Base-by-base conservation (phyloP, 495 filamentous ascomycete species). In the Viridothelium virens region DNA sequence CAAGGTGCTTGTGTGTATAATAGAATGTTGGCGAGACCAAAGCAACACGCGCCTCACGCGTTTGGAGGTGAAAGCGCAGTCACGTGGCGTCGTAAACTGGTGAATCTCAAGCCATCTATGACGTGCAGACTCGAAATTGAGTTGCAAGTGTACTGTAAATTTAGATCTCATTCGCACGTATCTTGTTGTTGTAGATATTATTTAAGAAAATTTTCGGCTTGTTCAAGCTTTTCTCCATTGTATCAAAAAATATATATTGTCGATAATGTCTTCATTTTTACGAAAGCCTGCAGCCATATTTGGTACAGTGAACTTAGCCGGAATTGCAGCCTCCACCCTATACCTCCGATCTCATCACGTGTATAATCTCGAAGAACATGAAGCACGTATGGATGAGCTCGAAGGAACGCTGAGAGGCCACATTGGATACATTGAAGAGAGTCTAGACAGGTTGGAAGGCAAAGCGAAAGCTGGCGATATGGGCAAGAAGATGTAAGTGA, bases 391-490 rank as follows among this genome's bases (percentile, higher is more conserved):
- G 69, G 78, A 80, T 63, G 80, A 80, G 63, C 68, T 81, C 12
- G 79, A 80, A 68, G 79, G 79, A 2, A 80, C 80, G 3, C 65
- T 81, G 38, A 67, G 80, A 64, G 78, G 79, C 9, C 79, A 82
- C 64, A 81, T 79, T 66, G 78, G 79, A 4, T 56, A 78, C 34
- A 80, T 81, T 46, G 79, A 81, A 66, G 79, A 80, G 61, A 70
- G 74, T 9, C 65, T 82, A 33, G 78, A 80, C 63, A 67, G 78
- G 25, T 62, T 80, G 18, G 77, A 76, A 62, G 70, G 69, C 37
- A 73, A 72, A 64, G 59, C 56, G 50, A 68, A 63, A 59, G 62
- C 65, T 18, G 68, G 61, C 39, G 65, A 66, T 63, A 56, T 41
- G 65, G 63, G 70, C 7, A 36, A 64, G 67, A 70, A 69, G 65